Percentiles rank a stretch among this genome's conserved stretches.
Conservation (phyloP, 129 eudicot genomes). For the Tanacetum coccineum region DNA sequence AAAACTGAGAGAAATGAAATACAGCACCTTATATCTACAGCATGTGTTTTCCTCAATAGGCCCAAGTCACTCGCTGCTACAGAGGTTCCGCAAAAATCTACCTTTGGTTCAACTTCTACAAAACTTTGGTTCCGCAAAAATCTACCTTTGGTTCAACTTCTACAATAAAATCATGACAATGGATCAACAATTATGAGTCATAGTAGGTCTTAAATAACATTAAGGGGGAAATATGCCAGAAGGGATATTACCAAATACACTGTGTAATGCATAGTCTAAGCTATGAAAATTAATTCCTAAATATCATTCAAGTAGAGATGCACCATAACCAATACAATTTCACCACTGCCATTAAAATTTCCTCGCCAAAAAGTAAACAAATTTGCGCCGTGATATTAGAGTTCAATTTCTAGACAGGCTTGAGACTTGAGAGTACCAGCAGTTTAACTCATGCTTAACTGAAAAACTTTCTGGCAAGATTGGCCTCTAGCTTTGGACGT, state of each 20-base stretch:
- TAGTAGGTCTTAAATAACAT: no score
- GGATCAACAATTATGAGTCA: no score
- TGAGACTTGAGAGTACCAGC: background rate
- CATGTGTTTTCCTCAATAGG: no score
- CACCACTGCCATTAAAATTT: background rate
- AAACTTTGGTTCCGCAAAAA: no score
- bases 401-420: background rate
- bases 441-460: background rate
- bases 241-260: constrained; percentile 1
- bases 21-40: no score
- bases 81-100: no score
- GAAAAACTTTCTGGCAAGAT: background rate
- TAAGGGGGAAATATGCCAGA: no score
- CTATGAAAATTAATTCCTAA: background rate
- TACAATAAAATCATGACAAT: no score
- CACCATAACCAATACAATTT: constrained; percentile 3
- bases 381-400: background rate
- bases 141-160: no score
- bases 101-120: no score
- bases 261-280: background rate
- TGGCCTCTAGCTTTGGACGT: background rate
- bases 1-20: no score
- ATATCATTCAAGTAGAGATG: background rate
- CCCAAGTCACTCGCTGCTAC: no score
- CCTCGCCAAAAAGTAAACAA: background rate